Percentiles rank a stretch among this genome's conserved stretches.
Conservation (phyloP, 352 stramenopile genomes). For the Pythium sp. region DNA sequence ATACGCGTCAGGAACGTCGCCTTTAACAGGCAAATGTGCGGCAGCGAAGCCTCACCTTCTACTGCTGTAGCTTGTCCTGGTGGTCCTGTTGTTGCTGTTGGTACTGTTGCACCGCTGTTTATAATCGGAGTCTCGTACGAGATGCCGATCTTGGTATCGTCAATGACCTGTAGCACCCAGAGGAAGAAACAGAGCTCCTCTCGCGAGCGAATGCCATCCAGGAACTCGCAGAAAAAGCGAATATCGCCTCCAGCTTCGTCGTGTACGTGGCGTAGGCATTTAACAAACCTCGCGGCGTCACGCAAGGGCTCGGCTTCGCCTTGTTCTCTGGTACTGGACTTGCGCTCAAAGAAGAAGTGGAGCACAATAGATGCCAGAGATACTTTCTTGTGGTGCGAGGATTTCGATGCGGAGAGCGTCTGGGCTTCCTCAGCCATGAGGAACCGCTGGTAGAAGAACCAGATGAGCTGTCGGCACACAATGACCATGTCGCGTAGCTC, state of each 20-base stretch:
- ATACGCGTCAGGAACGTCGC: conserved; percentile 48
- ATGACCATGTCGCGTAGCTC: conserved; percentile 9
- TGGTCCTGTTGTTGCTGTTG: too few species aligned
- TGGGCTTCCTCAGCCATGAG: conserved; percentile 46
- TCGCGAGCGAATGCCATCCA: conserved; percentile 31
- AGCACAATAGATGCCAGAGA: conserved; percentile 37
- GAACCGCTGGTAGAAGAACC: conserved; percentile 59
- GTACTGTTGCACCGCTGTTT: background rate
- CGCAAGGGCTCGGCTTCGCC: conserved; percentile 28
- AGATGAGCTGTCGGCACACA: conserved; percentile 38
- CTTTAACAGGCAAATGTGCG: conserved; percentile 49
- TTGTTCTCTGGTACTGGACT: background rate
- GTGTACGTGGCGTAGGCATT: conserved; percentile 30
- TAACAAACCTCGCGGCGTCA: conserved; percentile 37
- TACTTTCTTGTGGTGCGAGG: background rate
- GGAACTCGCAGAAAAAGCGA: conserved; percentile 57
- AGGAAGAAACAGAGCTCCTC: conserved; percentile 57
- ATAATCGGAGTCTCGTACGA: conserved; percentile 32
- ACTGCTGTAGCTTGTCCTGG: background rate
- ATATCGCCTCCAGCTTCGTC: conserved; percentile 27
- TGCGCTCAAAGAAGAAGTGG: conserved; percentile 58
- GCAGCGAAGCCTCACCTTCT: background rate
- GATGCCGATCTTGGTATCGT: conserved; percentile 43
- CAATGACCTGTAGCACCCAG: conserved; percentile 49
- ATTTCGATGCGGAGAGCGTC: conserved; percentile 4